Evolutionary conservation across 2,329 filamentous ascomycete species (phyloP).

Genomic region (Hymenoscyphus scutula): DNA sequence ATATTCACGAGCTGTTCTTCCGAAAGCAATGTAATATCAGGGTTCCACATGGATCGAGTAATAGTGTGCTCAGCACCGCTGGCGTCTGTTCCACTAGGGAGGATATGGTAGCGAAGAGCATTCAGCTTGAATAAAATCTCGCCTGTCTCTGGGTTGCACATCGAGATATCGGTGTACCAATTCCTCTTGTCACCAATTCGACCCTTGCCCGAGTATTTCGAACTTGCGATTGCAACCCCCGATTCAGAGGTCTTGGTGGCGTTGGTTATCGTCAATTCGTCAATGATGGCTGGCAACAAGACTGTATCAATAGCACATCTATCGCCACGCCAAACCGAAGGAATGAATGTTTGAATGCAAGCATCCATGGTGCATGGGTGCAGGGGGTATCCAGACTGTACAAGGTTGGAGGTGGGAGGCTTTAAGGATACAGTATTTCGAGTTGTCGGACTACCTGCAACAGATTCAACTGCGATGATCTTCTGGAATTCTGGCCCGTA

Average conservation of each 20-base stretch:
- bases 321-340: conserved; percentile 16
- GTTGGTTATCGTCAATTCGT: conserved; percentile 25
- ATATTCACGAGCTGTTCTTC: conserved; percentile 10
- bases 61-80: conserved; percentile 11
- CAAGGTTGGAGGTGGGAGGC: conserved; percentile 5
- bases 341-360: conserved; percentile 17
- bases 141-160: conserved; percentile 24
- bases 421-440: conserved; percentile 11
- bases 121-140: conserved; percentile 26
- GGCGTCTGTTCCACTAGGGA: conserved; percentile 10
- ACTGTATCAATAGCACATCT: conserved; percentile 14
- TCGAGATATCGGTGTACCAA: conserved; percentile 6
- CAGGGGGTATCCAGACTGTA: conserved; percentile 17
- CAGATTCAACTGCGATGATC: conserved; percentile 15
- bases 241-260: background rate
- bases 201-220: conserved; percentile 22
- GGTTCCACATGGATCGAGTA: conserved; percentile 24
- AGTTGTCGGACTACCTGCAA: conserved; percentile 3
- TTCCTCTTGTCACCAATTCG: conserved; percentile 15
- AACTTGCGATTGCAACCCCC: conserved; percentile 11
- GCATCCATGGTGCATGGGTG: conserved; percentile 22
- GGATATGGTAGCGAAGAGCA: conserved; percentile 23
- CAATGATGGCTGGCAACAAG: conserved; percentile 26
- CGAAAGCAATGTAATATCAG: conserved; percentile 26
- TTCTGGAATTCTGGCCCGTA: conserved; percentile 28